Conservation (phyloP, 257 asterid genomes). For the Cordia subcordata region DNA sequence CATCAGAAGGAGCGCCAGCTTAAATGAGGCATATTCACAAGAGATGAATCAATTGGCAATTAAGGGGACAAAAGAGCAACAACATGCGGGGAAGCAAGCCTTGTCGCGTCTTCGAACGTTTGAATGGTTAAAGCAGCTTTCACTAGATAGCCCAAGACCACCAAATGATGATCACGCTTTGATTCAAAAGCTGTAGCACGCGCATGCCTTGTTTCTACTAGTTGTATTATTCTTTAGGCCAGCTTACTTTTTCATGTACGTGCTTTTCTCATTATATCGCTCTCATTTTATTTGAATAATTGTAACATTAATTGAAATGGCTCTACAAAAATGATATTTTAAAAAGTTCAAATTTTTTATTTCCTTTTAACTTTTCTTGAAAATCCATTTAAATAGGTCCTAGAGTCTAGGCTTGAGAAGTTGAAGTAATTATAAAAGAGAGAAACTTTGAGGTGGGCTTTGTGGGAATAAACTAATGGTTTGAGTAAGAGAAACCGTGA, state of each 20-base stretch:
- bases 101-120: conserved; percentile 75
- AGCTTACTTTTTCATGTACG: neutral
- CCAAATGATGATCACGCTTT: neutral
- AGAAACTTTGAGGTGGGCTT: neutral
- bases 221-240: neutral
- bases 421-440: neutral
- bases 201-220: neutral
- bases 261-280: too few relatives aligned
- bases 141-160: conserved; percentile 32
- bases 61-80: conserved; percentile 9
- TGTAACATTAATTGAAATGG: neutral
- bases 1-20: conserved; percentile 28
- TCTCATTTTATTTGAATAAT: neutral
- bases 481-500: too few relatives aligned
- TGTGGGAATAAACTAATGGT: too few relatives aligned
- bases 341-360: too few relatives aligned
- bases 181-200: neutral
- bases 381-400: too few relatives aligned
- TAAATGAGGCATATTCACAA: conserved; percentile 18
- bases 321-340: too few relatives aligned
- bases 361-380: too few relatives aligned
- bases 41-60: conserved; percentile 14
- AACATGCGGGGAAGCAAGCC: conserved; percentile 31
- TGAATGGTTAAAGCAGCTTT: conserved; percentile 90
- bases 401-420: neutral